A percentile compares a stretch with the other conserved stretches of the same genome.
phyloP scores from a whole-genome alignment of 148 eudicot genomes.

The Gaultheria prostrata region DNA sequence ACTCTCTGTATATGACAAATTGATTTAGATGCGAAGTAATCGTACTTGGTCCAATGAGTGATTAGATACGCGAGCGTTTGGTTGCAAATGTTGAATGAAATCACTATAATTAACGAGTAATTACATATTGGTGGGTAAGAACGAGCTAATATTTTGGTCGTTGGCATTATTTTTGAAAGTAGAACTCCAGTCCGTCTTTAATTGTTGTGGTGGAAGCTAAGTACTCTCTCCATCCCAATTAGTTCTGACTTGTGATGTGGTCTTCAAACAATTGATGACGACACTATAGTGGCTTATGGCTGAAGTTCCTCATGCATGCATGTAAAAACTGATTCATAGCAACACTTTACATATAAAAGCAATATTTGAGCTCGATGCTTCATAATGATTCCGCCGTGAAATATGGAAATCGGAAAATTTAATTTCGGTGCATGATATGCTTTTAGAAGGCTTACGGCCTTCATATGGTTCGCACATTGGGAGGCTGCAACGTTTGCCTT shows the following conservation, averaged over 20 bases:
- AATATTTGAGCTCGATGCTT: not conserved
- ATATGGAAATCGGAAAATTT: not conserved
- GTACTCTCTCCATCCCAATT: no score
- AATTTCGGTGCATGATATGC: not conserved
- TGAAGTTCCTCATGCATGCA: no score
- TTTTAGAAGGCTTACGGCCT: not conserved
- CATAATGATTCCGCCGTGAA: not conserved
- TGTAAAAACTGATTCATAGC: no score
- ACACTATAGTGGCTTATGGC: no score
- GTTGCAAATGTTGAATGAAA: not conserved
- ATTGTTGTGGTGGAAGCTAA: not conserved
- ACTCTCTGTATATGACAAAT: not conserved
- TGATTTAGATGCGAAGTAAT: not conserved
- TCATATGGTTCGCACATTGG: not conserved
- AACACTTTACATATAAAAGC: not conserved
- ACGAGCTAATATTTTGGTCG: not conserved
- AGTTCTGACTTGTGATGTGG: no score
- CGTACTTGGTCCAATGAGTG: not conserved
- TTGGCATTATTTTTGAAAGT: not conserved
- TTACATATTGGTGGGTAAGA: not conserved
- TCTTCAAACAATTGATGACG: no score
- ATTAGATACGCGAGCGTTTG: not conserved
- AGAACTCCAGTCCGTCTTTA: not conserved
- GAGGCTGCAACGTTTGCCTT: not conserved
- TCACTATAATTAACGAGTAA: not conserved